These are phyloP conservation scores for Aspergillus affinis DNA, from an alignment of 495 filamentous ascomycete species.

Conservation along the genomic window DNA sequence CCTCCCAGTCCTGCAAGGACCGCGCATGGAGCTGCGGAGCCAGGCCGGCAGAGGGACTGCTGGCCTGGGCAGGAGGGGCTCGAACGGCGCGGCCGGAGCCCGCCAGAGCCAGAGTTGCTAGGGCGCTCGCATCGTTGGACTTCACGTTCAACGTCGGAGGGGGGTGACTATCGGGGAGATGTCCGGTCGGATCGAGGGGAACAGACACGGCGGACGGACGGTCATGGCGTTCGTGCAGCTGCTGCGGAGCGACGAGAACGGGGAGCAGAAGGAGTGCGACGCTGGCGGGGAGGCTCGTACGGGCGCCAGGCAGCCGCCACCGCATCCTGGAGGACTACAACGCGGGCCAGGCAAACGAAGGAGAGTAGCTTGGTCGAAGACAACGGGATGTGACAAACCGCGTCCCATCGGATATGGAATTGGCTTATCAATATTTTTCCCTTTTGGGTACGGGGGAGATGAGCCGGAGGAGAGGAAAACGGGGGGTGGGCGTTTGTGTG, in stretches of 20 bases:
- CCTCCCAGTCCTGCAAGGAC: constrained; percentile 97
- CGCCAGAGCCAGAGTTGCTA: constrained; percentile 91
- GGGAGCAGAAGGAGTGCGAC: constrained; percentile 47
- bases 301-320: constrained; percentile 51
- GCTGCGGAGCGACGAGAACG: constrained; percentile 50
- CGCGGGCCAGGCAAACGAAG: constrained; percentile 8
- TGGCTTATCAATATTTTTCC: neutral
- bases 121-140: constrained; percentile 85
- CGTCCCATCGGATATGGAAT: neutral
- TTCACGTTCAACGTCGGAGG: constrained; percentile 37
- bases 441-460: neutral
- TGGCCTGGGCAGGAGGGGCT: constrained; percentile 75
- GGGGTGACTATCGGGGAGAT: constrained; percentile 12
- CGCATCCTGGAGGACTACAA: constrained; percentile 45
- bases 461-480: neutral
- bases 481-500: neutral
- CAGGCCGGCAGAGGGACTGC: constrained; percentile 64
- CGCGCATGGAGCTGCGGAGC: constrained; percentile 84
- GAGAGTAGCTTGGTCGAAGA: neutral
- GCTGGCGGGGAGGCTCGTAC: constrained; percentile 49
- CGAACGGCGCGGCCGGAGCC: constrained; percentile 68
- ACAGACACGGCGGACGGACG: constrained; percentile 33
- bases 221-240: constrained; percentile 43
- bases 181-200: constrained; percentile 27
- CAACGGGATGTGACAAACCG: neutral